A percentile compares a stretch with the other conserved stretches of the same genome.
phyloP scores from a whole-genome alignment of 2,329 filamentous ascomycete species.

The Diaporthe australafricana region DNA sequence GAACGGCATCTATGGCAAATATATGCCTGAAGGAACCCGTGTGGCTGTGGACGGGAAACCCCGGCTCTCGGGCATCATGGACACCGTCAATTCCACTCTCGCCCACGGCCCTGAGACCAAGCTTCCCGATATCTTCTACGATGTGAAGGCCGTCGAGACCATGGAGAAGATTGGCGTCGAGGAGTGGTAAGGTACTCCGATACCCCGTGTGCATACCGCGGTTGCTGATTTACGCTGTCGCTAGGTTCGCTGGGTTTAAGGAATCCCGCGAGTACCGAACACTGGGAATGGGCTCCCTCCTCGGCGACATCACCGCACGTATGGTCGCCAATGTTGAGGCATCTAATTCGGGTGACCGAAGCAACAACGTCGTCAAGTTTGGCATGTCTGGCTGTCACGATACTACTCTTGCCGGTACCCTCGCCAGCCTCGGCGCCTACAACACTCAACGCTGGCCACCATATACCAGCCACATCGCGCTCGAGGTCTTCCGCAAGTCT shows the following conservation, averaged over 20 bases:
- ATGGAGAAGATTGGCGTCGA: conserved; percentile 83
- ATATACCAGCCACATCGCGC: conserved; percentile 90
- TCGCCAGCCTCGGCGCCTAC: conserved; percentile 85
- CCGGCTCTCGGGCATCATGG: conserved; percentile 89
- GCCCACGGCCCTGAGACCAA: conserved; percentile 85
- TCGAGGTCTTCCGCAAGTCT: conserved; percentile 84
- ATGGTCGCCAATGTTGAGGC: conserved; percentile 77
- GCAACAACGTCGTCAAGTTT: conserved; percentile 70
- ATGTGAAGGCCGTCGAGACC: conserved; percentile 75
- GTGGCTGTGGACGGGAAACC: conserved; percentile 89
- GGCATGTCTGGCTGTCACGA: conserved; percentile 91
- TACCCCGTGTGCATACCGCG: not conserved
- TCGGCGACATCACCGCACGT: conserved; percentile 84
- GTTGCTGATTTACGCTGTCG: not conserved
- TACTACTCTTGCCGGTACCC: conserved; percentile 85
- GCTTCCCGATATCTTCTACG: conserved; percentile 89
- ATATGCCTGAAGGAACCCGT: conserved; percentile 79
- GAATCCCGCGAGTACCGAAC: conserved; percentile 90
- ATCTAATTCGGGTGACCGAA: conserved; percentile 61
- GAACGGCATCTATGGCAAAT: conserved; percentile 81
- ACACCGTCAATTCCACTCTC: conserved; percentile 89
- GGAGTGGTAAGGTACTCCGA: conserved; percentile 77
- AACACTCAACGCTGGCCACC: conserved; percentile 84
- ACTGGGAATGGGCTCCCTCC: conserved; percentile 85
- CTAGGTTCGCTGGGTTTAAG: conserved; percentile 72